A percentile compares a stretch with the other conserved stretches of the same genome.
Evolutionary conservation across 2,329 filamentous ascomycete genomes (phyloP).

Genomic region (Fusarium algeriense): DNA sequence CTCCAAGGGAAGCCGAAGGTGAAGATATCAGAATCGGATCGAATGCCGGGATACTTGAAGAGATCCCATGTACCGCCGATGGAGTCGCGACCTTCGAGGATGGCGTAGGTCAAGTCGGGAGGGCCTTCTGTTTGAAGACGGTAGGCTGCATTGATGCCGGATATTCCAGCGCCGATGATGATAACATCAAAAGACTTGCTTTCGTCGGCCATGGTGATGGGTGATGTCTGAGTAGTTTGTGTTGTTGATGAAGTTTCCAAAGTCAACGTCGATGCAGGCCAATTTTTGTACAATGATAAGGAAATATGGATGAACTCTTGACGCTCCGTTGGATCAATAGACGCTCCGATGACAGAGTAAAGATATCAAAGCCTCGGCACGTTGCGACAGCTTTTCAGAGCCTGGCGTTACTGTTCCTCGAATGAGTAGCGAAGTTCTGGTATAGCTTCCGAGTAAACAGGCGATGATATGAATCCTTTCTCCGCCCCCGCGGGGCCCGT

Average conservation of each 20-base stretch:
- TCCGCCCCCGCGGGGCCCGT: background rate
- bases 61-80: slow-evolving; percentile 85
- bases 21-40: slow-evolving; percentile 71
- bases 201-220: slow-evolving; percentile 26
- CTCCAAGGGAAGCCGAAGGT: slow-evolving; percentile 77
- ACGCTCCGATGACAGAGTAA: background rate
- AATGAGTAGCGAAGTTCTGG: slow-evolving; percentile 15
- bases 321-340: slow-evolving; percentile 2
- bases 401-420: background rate
- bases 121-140: slow-evolving; percentile 71
- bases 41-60: slow-evolving; percentile 80
- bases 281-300: background rate
- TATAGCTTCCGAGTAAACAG: slow-evolving; percentile 27
- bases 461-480: background rate
- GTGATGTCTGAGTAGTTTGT: background rate
- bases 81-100: slow-evolving; percentile 74
- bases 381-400: background rate
- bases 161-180: slow-evolving; percentile 80
- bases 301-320: background rate
- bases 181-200: slow-evolving; percentile 60
- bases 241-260: background rate
- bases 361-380: slow-evolving; percentile 6
- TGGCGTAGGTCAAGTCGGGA: slow-evolving; percentile 65
- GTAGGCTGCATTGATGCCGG: slow-evolving; percentile 81
- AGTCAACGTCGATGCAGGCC: background rate